Evolutionary conservation across 2,329 filamentous ascomycete genomes (phyloP).

Genomic region (Neurospora crassa): DNA sequence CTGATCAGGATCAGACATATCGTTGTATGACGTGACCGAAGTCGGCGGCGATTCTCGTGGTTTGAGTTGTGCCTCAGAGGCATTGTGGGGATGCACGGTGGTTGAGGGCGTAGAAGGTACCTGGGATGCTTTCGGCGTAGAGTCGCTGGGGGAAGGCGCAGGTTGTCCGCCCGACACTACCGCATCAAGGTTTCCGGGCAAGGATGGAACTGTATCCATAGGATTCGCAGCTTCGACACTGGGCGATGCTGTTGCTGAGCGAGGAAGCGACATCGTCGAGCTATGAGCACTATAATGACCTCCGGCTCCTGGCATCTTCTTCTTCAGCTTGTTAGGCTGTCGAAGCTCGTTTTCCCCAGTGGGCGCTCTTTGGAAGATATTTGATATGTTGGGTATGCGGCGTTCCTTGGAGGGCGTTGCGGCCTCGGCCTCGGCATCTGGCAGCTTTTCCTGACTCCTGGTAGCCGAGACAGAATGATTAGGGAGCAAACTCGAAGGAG

Average conservation of each 20-base stretch:
- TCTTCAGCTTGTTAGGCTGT: slow-evolving; percentile 83
- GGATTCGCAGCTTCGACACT: slow-evolving; percentile 36
- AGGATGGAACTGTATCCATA: slow-evolving; percentile 27
- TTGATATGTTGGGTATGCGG: slow-evolving; percentile 56
- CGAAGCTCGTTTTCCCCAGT: slow-evolving; percentile 53
- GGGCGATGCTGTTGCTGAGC: slow-evolving; percentile 37
- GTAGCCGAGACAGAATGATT: slow-evolving; percentile 9
- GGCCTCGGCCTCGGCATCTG: slow-evolving; percentile 17
- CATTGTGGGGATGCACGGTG: slow-evolving; percentile 33
- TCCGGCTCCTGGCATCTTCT: slow-evolving; percentile 70
- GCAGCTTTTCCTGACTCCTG: slow-evolving; percentile 19
- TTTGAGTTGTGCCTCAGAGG: slow-evolving; percentile 40
- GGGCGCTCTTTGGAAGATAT: slow-evolving; percentile 62
- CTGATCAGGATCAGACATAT: slow-evolving; percentile 72
- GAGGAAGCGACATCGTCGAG: slow-evolving; percentile 65
- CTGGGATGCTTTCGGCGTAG: slow-evolving; percentile 38
- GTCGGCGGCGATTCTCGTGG: slow-evolving; percentile 64
- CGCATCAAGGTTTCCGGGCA: slow-evolving; percentile 6
- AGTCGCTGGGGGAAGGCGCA: slow-evolving; percentile 30
- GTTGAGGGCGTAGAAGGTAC: slow-evolving; percentile 26
- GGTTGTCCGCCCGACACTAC: slow-evolving; percentile 7
- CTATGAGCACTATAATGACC: slow-evolving; percentile 83
- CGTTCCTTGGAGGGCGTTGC: slow-evolving; percentile 56
- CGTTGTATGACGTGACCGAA: slow-evolving; percentile 70
- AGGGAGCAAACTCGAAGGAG: slow-evolving; percentile 5